Base-by-base conservation (phyloP, 2,329 filamentous ascomycete species). In the Diplodia corticola region DNA sequence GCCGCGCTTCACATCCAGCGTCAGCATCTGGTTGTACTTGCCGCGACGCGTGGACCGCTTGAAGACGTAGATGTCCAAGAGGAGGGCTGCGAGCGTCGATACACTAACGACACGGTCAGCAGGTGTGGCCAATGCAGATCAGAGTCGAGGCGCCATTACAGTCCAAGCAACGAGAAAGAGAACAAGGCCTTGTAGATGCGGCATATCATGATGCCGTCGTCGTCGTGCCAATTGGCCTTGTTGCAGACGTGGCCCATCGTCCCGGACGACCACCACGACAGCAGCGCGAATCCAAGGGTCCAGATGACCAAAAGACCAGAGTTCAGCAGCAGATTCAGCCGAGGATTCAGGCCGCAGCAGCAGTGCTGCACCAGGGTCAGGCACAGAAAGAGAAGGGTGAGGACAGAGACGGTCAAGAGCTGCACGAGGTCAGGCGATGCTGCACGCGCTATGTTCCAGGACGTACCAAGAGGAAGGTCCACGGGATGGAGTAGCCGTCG, bases 171-270 rank as follows among this genome's bases (percentile, higher is more conserved):
- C 4, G 81, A 79, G 72, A 88, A 88, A 35, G 81, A 77, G 74
- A 86, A 88, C n/a, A 88, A 76, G 12, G 83, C 81, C 74, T 88
- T 88, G 80, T 87, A 88, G 66, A 81, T 77, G 63, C 83, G 76
- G 72, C 86, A 88, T 54, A 88, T 80, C 73, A 81, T 80, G 64
- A 87, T 81, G 3, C 85, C 86, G 2, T 80, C 79, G 1, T 81
- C 78, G 37, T 81, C 82, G n/a, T 80, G 80, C 86, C 86, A 88
- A 72, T 81, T 81, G 22, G 75, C 71, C 3, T 75, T 70, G 51
- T 78, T 80, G 76, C 85, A 88, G 67, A 80, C 77, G 66, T 85
- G 81, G 7, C 77, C 73, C 64, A 88, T 75, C 0, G 86, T 87
- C 59, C 79, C 77, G 48, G 80, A 80, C 71, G 83, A 81, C 78